These are phyloP conservation scores for Wakefieldia striispora DNA, from an alignment of 768 basidiomycete species.

Conservation along the genomic window DNA sequence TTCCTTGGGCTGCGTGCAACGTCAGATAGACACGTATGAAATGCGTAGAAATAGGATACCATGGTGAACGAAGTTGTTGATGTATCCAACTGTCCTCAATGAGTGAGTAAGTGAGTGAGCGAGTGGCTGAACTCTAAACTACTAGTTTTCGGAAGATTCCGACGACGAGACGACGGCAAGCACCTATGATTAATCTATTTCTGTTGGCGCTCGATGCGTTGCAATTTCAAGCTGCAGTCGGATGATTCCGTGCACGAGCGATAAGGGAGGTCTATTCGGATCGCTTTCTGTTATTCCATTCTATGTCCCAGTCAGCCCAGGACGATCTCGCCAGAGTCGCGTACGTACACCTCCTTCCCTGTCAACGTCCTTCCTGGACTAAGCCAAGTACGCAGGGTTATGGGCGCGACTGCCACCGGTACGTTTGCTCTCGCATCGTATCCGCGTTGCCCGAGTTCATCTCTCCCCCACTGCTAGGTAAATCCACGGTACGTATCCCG, in stretches of 20 bases:
- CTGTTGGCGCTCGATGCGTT: too few species aligned
- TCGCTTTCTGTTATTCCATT: too few species aligned
- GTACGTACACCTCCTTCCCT: conserved; percentile 39
- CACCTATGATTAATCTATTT: too few species aligned
- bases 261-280: too few species aligned
- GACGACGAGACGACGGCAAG: not conserved
- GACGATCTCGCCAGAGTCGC: conserved; percentile 28
- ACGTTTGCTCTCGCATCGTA: not conserved
- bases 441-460: not conserved
- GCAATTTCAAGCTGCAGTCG: too few species aligned
- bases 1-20: conserved; percentile 79
- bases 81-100: conserved; percentile 1
- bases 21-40: not conserved
- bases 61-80: conserved; percentile 22
- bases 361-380: too few species aligned
- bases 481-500: conserved; percentile 1
- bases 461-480: not conserved
- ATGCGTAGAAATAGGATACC: conserved; percentile 13
- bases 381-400: not conserved
- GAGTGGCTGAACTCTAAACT: conserved; percentile 35
- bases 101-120: too few species aligned
- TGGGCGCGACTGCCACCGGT: conserved; percentile 6
- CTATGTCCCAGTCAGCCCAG: too few species aligned
- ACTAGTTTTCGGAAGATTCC: conserved; percentile 29
- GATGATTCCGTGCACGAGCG: too few species aligned